Evolutionary conservation across 345 rosid genomes (phyloP), one percentile per base, ranked within the genome.

Genomic region (Microcos paniculata): DNA sequence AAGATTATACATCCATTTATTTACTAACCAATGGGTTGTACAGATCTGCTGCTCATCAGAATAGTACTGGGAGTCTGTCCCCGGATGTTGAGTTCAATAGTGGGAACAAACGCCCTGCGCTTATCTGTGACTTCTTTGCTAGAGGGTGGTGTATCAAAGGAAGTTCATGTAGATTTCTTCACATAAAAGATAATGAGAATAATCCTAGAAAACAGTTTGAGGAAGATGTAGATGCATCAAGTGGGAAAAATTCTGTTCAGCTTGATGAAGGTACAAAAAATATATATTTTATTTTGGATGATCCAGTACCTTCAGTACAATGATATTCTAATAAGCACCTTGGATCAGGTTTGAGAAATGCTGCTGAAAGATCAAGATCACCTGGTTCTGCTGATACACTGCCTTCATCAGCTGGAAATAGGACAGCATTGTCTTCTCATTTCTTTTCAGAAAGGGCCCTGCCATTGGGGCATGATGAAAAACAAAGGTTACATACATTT

Each of bases 91-190:
- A 79, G 62, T 68, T 79, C 43, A 75, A 73, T 51, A 76, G 82
- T 78, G 83, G 40, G 74, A 83, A 77, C 80, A 87, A 85, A 80
- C 91, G 90, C 65, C 78, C 84, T 21, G 94, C 90, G 1, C 57
- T 76, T 55, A 64, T 80, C 28, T 95, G 98, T 78, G 83, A 84
- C 78, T 95, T 91, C 84, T 95, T 83, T 78, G 82, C 85, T 33
- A 88, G 85, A 85, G 98, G 99, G 43, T 87, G 98, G 96, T 95
- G 99, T 88, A 76, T 83, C 74, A 93, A 78, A 80, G 97, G 98
- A 76, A 84, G 49, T 62, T 85, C 86, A 4, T 95, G 99, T 84
- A 89, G 76, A 86, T 95, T 93, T 84, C 84, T 90, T 80, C 99
- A 95, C 78, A 63, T 81, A 55, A 91, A 85, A 51, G 88, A 82